Evolutionary conservation across 1,139 yeast species (phyloP), one percentile per base, ranked within the genome.

Genomic region (Sugiyamaella grinbergsii): DNA sequence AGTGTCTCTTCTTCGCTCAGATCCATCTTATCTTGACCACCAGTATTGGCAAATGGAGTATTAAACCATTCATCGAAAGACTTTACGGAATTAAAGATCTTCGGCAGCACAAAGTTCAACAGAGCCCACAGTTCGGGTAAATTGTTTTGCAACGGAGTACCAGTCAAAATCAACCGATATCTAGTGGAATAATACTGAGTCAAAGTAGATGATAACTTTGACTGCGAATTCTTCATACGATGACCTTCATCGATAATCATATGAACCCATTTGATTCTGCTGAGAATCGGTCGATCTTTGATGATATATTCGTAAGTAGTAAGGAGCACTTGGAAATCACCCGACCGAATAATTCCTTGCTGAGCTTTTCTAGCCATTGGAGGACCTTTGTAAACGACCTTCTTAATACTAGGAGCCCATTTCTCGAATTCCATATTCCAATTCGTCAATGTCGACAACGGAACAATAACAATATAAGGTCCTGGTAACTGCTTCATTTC

Each of bases 231-330:
- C 72, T 93, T 93, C 98, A 93, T 89, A 70, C 98, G 82, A 68
- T 93, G 98, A 69, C 98, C 98, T 75, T 93, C 98, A 74, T 93
- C 98, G 60, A 93, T 93, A 63, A 93, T 93, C 98, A 93, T 91
- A 67, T 93, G 98, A 26, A 86, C 83, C 91, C 96, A 93, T 61
- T 81, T 81, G 62, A 88, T 78, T 64, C 87, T 85, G 15, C 85
- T 74, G 60, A 93, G 72, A 37, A 93, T 70, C 1, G 95, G 83
- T 58, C 94, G 81, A 65, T 93, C 98, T 66, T 89, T 86, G 65
- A 93, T 93, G 62, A 93, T 85, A 67, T 89, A 90, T 69, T 90
- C 97, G 66, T 85, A 90, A 3, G 98, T 93, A 2, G 98, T 93
- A 62, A 93, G 77, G 61, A 93, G 68, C 11, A 93, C 95, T 63